A percentile compares a stretch with the other conserved stretches of the same genome.
These are phyloP conservation scores for Mitragyna speciosa DNA, from an alignment of 257 asterid genomes.

Conservation along the genomic window DNA sequence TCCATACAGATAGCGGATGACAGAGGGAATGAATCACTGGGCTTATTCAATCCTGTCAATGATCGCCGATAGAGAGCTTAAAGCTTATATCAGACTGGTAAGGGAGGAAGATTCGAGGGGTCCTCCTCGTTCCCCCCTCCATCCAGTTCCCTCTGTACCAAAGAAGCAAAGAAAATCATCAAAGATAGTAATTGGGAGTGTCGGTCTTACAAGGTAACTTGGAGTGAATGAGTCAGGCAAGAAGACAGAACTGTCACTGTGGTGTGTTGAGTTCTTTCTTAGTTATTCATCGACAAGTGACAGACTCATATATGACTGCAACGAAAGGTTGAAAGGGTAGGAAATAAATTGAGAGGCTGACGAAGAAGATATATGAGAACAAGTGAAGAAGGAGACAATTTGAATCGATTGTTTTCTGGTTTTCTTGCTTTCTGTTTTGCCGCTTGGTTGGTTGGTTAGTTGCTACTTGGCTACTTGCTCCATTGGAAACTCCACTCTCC, in stretches of 20 bases:
- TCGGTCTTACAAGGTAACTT: neutral
- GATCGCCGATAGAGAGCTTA: too few relatives aligned
- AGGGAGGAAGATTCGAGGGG: too few relatives aligned
- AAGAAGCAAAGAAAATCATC: too few relatives aligned
- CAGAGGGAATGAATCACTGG: too few relatives aligned
- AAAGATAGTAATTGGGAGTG: neutral
- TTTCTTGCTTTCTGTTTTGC: neutral
- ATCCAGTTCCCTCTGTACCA: too few relatives aligned
- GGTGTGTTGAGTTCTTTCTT: neutral
- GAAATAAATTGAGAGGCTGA: neutral
- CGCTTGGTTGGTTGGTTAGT: neutral
- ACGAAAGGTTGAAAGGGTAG: neutral
- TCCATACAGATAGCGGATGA: too few relatives aligned
- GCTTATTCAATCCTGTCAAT: too few relatives aligned
- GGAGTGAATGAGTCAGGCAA: neutral
- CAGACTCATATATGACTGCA: neutral
- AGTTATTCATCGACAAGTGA: neutral
- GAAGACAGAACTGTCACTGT: neutral
- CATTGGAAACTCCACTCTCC: too few relatives aligned
- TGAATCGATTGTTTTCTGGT: neutral
- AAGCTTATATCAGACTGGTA: too few relatives aligned
- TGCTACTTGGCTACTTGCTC: neutral
- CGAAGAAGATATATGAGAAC: too few relatives aligned
- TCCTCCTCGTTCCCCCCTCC: too few relatives aligned
- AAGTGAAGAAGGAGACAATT: constrained; percentile 11